Evolutionary conservation across 768 basidiomycete species (phyloP), one percentile per base, ranked within the genome.

Genomic region (Hypholoma fasciculare): DNA sequence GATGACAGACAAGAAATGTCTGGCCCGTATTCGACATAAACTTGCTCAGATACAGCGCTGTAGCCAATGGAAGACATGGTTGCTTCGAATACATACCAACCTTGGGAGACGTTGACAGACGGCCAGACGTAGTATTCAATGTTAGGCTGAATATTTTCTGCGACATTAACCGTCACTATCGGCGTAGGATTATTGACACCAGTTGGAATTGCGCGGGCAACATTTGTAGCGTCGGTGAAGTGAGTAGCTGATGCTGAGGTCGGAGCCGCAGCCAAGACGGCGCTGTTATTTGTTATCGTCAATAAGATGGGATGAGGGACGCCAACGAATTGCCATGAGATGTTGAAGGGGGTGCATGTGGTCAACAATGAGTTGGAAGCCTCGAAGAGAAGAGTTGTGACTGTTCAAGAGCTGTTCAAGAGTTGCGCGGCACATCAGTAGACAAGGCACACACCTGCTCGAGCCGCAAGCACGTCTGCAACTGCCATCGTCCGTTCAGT

Each of bases 41-140:
- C 77, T n/a, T 65, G 12, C 0, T 49, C 5, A 2, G 75, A 74
- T 0, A 26, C 7, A 6, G 46, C 39, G 8, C 13, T 30, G 52
- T 63, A 66, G 3, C 52, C 26, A 34, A 34, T 34, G n/a, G 49
- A 4, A 71, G 52, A 3, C 65, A 58, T 16, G 77, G 59, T 5
- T 7, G 72, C 74, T 0, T 53, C 60, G 17, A 86, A 20, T 12
- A 61, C 46, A 62, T 87, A 87, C 76, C 74, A 78, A 3, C 86
- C 86, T 52, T 74, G 68, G 0, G 79, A 66, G 20, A 85, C 67
- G 57, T 74, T 73, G 49, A 87, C 82, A 2, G 69, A 46, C 1
- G 66, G 4, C 85, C 87, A 86, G 3, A 63, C 69, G 67, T 70
- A 83, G 16, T 53, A 55, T 0, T 11, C 7, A 1, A 14, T 23